Conservation (phyloP, 1,284 basidiomycete species). For the Peniophora sp. region DNA sequence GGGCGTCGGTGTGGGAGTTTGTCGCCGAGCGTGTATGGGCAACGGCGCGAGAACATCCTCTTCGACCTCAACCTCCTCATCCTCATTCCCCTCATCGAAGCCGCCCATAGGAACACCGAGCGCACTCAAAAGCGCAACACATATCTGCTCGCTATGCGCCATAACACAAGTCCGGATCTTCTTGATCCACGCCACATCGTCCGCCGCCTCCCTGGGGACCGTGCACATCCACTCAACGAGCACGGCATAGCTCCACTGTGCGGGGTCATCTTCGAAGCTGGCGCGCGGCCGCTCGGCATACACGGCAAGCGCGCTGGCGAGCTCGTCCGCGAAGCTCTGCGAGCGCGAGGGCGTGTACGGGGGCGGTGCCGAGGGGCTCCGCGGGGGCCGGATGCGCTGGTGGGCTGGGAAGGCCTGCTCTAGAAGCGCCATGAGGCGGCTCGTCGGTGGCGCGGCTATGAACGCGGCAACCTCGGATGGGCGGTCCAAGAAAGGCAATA, state of each 20-base stretch:
- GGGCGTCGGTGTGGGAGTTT: neutral
- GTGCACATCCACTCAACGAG: slow-evolving; percentile 21
- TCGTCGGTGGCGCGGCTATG: slow-evolving; percentile 19
- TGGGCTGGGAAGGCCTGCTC: slow-evolving; percentile 21
- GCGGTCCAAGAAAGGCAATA: slow-evolving; percentile 25
- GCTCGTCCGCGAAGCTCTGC: neutral
- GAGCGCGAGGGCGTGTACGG: neutral
- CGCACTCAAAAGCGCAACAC: slow-evolving; percentile 24
- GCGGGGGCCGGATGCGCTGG: slow-evolving; percentile 4
- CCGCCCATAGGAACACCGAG: slow-evolving; percentile 22
- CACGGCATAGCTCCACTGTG: slow-evolving; percentile 21
- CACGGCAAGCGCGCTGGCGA: neutral
- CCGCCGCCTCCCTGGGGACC: slow-evolving; percentile 17
- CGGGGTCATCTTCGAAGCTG: slow-evolving; percentile 13
- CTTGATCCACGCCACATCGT: slow-evolving; percentile 22
- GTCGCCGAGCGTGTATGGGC: neutral
- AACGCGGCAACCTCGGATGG: slow-evolving; percentile 22
- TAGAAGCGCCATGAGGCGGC: slow-evolving; percentile 22
- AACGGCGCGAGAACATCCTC: neutral
- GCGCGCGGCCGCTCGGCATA: neutral
- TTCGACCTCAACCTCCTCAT: too few species aligned
- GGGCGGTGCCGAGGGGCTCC: neutral
- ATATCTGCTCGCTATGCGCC: slow-evolving; percentile 25
- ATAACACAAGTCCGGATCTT: slow-evolving; percentile 21
- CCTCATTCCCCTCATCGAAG: slow-evolving; percentile 3